Evolutionary conservation across 345 rosid genomes (phyloP), one percentile per base, ranked within the genome.

Genomic region (Salix viminalis): DNA sequence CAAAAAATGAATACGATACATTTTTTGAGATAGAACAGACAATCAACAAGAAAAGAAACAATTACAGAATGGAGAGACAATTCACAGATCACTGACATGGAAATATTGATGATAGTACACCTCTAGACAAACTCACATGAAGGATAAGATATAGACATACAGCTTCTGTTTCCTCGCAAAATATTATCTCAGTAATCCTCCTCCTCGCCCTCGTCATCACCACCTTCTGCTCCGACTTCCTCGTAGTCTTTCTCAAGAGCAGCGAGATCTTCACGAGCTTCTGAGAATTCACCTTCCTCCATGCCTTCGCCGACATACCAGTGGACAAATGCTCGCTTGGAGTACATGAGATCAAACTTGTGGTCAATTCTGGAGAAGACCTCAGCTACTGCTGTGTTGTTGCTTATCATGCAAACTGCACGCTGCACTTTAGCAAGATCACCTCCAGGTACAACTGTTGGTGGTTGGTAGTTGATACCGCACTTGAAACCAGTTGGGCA

Each of bases 241-340:
- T 91, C 95, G 0, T 90, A 92, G 79, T 92, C 94, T 79, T 92
- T 92, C 85, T 92, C 94, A 2, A 92, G 93, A 52, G 97, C 93
- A 66, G 97, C 93, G 30, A 92, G 93, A 83, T 90, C 97, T 78
- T 92, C 95, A 46, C 97, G 91, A 67, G 97, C 97, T 80, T 92
- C 92, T 1, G 95, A 92, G 88, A 92, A 92, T 79, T 92, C 95
- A 60, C 97, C 95, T 83, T 92, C 97, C 81, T 90, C 97, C 97
- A 92, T 90, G 62, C 95, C 97, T 81, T 92, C 97, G 6, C 97
- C 97, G n/a, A 92, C 95, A 23, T 92, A 91, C 95, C 95, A 92
- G 76, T 91, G 95, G 19, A 92, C 97, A 37, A 90, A 91, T 26
- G 97, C 97, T 72, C 97, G 83, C 85, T 92, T 92, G 65, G 93